Conservation (phyloP, 768 basidiomycete genomes). For the Symmetrospora coprosmae region DNA sequence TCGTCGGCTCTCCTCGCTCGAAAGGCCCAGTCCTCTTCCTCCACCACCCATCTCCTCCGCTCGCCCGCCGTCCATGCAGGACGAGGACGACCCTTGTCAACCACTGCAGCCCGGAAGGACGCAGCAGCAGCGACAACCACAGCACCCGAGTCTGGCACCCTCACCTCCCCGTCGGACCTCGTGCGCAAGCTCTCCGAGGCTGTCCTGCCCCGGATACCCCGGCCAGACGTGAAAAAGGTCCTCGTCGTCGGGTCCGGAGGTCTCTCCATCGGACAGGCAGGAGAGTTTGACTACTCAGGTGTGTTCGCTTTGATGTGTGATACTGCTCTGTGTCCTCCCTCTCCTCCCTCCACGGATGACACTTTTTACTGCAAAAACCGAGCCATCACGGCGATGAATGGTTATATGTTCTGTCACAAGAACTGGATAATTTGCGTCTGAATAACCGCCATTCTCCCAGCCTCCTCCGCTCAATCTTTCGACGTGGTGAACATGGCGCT, state of each 20-base stretch:
- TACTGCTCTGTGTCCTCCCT: not conserved
- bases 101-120: not conserved
- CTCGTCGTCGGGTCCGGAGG: constrained; percentile 93
- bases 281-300: constrained; percentile 97
- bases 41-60: too few relatives aligned
- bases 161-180: constrained; percentile 72
- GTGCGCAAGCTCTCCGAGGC: constrained; percentile 85
- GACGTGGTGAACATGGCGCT: too few relatives aligned
- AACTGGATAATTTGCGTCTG: constrained; percentile 19
- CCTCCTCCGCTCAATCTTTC: not conserved
- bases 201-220: constrained; percentile 78
- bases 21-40: too few relatives aligned
- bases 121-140: too few relatives aligned
- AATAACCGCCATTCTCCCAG: not conserved
- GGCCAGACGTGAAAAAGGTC: constrained; percentile 84
- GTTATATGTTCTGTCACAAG: constrained; percentile 11
- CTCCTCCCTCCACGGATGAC: not conserved
- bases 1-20: too few relatives aligned
- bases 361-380: too few relatives aligned
- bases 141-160: constrained; percentile 3
- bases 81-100: not conserved
- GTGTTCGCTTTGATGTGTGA: constrained; percentile 16
- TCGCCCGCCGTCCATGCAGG: not conserved
- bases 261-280: constrained; percentile 91
- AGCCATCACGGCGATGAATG: not conserved